Base-by-base conservation (phyloP, 495 filamentous ascomycete genomes). In the Amorphotheca resinae region DNA sequence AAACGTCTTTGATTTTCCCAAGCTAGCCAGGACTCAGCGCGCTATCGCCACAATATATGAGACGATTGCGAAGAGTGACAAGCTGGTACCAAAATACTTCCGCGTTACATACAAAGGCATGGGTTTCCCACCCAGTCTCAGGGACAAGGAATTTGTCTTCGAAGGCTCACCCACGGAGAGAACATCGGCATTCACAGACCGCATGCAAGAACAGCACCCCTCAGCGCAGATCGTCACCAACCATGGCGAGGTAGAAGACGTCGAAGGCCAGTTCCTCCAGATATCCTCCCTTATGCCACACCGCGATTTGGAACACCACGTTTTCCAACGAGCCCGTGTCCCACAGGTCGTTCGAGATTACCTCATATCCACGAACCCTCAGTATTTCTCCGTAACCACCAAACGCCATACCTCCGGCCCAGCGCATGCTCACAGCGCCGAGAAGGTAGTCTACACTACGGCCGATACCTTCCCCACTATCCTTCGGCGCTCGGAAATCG, bases 31-130 rank as follows among this genome's bases (percentile, higher is more conserved):
- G 44, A 79, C 87, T 0, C 82, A 95, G 54, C 69, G 87, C 47
- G 87, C 89, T 9, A 95, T 95, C 70, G 93, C 91, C 14, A 88
- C 76, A 31, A 88, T 96, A 18, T 84, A 95, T 59, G 93, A 96
- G 56, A 77, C 70, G 28, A 80, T 99, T 40, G 70, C 78, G 3
- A 88, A 83, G 61, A 82, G 84, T 44, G 78, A 86, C 22, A 79
- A 74, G 50, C 63, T 79, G 26, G 77, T 79, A 52, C 80, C 84
- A 1, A 78, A 86, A 42, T 96, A 93, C 64, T 99, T 93, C 72
- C 84, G 86, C 34, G 87, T 96, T 17, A 69, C 79, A 26, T 99
- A 88, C 65, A 82, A 80, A 55, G 91, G 91, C 15, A 76, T 96
- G 38, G 91, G 93, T 0, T 98, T 96, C 62, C 85, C 85, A 9